These are phyloP conservation scores for Coelastrella sp. DNA, from an alignment of 139 green algal species.

Conservation along the genomic window DNA sequence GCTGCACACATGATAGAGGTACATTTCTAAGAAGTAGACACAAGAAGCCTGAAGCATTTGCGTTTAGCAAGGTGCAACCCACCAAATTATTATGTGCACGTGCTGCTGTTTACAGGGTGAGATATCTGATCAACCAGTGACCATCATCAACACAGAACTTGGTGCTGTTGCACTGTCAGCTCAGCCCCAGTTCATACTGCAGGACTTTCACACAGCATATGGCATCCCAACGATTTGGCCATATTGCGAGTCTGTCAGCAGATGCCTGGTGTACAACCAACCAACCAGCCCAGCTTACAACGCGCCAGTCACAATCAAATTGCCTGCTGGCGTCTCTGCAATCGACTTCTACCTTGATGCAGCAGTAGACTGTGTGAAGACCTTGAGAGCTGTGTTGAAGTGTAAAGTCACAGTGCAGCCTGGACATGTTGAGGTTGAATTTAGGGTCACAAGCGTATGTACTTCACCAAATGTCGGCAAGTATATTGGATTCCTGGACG, in stretches of 20 bases:
- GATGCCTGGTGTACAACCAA: conserved; percentile 34
- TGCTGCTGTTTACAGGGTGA: conserved; percentile 6
- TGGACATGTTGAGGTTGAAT: conserved; percentile 17
- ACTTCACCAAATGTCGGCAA: not conserved
- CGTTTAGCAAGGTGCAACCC: not conserved
- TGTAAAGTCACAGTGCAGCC: conserved; percentile 22
- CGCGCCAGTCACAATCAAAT: not conserved
- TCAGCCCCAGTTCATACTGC: not conserved
- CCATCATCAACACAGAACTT: not conserved
- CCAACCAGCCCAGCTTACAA: not conserved
- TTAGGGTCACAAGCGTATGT: conserved; percentile 29
- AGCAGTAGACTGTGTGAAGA: conserved; percentile 36
- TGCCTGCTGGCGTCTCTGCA: conserved; percentile 14
- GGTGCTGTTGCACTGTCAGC: not conserved
- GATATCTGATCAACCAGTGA: not conserved
- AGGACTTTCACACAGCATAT: conserved; percentile 25
- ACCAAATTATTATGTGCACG: not conserved
- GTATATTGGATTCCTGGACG: conserved; percentile 39
- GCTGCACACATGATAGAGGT: too few species aligned
- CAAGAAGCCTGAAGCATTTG: too few species aligned
- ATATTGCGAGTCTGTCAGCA: conserved; percentile 22
- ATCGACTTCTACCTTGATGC: conserved; percentile 41
- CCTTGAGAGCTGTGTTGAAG: not conserved
- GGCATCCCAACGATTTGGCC: conserved; percentile 41
- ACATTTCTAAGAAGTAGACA: too few species aligned